Percentiles rank a stretch among this genome's conserved stretches.
Evolutionary conservation across 2,329 filamentous ascomycete genomes (phyloP).

Genomic region (Cladophialophora immunda): DNA sequence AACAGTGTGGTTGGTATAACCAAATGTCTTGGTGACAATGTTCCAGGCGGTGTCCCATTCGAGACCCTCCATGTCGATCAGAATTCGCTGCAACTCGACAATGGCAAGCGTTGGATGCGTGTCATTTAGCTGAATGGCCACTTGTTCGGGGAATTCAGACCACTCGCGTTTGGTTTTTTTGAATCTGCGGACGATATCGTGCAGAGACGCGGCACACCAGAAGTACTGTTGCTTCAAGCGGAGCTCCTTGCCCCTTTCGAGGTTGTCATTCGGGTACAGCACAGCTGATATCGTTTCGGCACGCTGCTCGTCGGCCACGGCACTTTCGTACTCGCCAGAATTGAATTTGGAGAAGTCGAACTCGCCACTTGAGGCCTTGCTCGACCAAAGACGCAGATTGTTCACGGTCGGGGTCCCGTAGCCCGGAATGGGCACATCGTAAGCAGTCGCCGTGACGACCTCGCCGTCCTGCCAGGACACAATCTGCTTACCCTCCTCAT

Average conservation of each 20-base stretch:
- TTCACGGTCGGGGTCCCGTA: slow-evolving; percentile 91
- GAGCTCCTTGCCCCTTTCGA: slow-evolving; percentile 95
- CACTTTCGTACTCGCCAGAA: slow-evolving; percentile 95
- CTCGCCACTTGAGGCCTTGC: slow-evolving; percentile 94
- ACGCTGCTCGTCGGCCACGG: slow-evolving; percentile 95
- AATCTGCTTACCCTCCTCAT: slow-evolving; percentile 77
- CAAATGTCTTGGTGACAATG: slow-evolving; percentile 80
- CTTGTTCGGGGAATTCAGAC: slow-evolving; percentile 91
- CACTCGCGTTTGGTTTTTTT: slow-evolving; percentile 94
- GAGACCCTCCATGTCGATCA: slow-evolving; percentile 87
- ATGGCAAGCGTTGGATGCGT: slow-evolving; percentile 96
- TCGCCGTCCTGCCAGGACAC: slow-evolving; percentile 92
- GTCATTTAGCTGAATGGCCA: slow-evolving; percentile 97
- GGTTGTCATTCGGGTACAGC: slow-evolving; percentile 95
- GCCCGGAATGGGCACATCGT: slow-evolving; percentile 90
- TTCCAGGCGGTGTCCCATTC: slow-evolving; percentile 94
- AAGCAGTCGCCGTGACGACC: slow-evolving; percentile 88
- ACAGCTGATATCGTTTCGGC: slow-evolving; percentile 99
- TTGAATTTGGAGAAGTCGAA: slow-evolving; percentile 99
- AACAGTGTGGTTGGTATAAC: slow-evolving; percentile 98
- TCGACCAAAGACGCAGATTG: slow-evolving; percentile 96
- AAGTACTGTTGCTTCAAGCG: slow-evolving; percentile 99
- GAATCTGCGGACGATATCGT: slow-evolving; percentile 96
- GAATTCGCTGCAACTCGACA: slow-evolving; percentile 92
- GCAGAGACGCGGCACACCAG: slow-evolving; percentile 96